phyloP scores from a whole-genome alignment of 345 rosid genomes.

The Aurinia saxatilis region DNA sequence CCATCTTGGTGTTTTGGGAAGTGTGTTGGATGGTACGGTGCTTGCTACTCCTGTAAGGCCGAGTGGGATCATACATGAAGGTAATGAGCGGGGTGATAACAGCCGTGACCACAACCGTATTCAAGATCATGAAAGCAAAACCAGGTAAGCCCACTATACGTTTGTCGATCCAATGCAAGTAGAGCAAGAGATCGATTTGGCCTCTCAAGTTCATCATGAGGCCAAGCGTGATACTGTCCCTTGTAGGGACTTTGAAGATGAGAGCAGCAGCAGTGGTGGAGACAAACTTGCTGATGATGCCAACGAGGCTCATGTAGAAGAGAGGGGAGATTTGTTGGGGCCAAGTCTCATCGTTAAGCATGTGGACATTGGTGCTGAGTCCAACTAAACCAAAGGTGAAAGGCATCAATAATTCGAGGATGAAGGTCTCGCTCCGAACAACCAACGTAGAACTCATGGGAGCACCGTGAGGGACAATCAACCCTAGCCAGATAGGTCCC shows the following conservation, averaged over 20 bases:
- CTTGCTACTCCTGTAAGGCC: constrained; percentile 58
- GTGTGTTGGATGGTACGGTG: constrained; percentile 75
- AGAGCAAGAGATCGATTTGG: constrained; percentile 45
- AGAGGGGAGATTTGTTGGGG: constrained; percentile 33
- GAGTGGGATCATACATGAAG: constrained; percentile 61
- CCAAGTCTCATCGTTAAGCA: constrained; percentile 37
- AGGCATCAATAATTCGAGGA: constrained; percentile 55
- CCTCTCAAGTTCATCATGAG: constrained; percentile 66
- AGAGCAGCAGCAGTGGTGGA: constrained; percentile 25
- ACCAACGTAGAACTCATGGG: constrained; percentile 51
- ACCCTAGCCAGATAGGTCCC: constrained; percentile 60
- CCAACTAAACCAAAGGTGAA: constrained; percentile 52
- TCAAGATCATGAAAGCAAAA: constrained; percentile 43
- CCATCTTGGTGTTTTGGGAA: constrained; percentile 33
- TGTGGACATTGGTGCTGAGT: constrained; percentile 36
- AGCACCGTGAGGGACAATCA: constrained; percentile 58
- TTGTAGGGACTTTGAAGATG: constrained; percentile 31
- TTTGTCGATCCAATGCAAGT: constrained; percentile 62
- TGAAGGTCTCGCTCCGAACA: constrained; percentile 46
- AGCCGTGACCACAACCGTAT: constrained; percentile 26
- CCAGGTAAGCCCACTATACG: constrained; percentile 24
- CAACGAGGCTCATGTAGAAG: constrained; percentile 29
- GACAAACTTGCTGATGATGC: constrained; percentile 35
- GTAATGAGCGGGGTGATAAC: constrained; percentile 39
- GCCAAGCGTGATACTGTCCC: constrained; percentile 50